These are phyloP conservation scores for Salix arbutifolia DNA, from an alignment of 345 rosid genomes.

Conservation along the genomic window DNA sequence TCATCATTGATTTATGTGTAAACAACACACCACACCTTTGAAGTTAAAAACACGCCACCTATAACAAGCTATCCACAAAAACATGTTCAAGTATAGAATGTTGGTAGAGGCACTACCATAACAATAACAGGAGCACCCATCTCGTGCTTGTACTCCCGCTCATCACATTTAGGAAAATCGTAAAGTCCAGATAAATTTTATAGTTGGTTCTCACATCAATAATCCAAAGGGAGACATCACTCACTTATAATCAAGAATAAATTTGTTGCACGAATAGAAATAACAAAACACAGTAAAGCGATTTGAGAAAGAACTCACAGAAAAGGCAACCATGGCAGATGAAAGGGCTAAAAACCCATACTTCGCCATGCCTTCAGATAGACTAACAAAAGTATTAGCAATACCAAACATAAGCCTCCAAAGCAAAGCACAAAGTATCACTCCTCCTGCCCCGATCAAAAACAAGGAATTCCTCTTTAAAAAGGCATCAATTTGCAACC, in stretches of 20 bases:
- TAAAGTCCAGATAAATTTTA: background rate
- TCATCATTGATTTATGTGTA: no score
- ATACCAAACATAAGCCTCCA: constrained; percentile 93
- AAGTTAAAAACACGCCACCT: no score
- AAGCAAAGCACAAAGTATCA: constrained; percentile 53
- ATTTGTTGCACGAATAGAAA: background rate
- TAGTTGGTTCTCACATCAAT: background rate
- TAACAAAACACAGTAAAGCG: background rate
- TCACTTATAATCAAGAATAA: background rate
- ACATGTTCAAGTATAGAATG: no score
- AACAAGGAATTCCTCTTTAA: constrained; percentile 61
- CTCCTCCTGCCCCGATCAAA: constrained; percentile 65
- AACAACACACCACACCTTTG: no score
- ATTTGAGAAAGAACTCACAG: constrained; percentile 47
- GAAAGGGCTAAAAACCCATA: constrained; percentile 93
- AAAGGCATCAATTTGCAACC: constrained; percentile 78
- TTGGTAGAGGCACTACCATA: background rate
- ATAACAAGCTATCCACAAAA: no score
- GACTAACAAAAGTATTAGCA: constrained; percentile 74
- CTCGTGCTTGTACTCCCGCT: background rate
- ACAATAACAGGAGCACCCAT: background rate
- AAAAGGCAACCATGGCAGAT: constrained; percentile 74
- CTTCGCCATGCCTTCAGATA: constrained; percentile 92
- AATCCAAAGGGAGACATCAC: background rate
- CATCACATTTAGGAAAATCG: background rate